Percentiles rank a stretch among this genome's conserved stretches.
Conservation (phyloP, 495 filamentous ascomycete genomes). For the Oleoguttula mirabilis region DNA sequence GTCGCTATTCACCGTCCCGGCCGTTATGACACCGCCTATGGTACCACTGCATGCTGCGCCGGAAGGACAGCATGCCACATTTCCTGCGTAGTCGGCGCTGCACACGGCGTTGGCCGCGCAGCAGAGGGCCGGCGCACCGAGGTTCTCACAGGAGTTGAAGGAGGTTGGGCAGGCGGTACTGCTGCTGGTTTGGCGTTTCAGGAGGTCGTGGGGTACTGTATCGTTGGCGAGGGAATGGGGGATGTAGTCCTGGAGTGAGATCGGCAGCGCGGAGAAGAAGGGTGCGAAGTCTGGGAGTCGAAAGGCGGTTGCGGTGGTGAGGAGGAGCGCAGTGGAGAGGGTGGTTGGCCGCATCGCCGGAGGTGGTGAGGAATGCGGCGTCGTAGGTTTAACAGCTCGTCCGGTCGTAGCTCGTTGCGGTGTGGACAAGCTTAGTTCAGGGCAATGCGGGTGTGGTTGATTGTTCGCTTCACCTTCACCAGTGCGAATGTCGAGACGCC, state of each 20-base stretch:
- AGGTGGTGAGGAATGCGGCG: too few relatives aligned
- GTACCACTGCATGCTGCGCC: slow-evolving; percentile 52
- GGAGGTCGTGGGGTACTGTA: background rate
- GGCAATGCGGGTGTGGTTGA: too few relatives aligned
- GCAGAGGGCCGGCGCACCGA: slow-evolving; percentile 43
- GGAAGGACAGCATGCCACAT: slow-evolving; percentile 55
- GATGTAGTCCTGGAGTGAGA: background rate
- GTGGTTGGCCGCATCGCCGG: too few relatives aligned
- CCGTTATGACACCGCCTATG: slow-evolving; percentile 28
- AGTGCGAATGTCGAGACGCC: too few relatives aligned
- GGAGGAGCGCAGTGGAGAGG: background rate
- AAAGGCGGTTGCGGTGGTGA: slow-evolving; percentile 4
- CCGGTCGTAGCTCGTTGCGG: too few relatives aligned
- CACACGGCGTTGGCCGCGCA: slow-evolving; percentile 44
- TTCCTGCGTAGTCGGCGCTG: slow-evolving; percentile 43
- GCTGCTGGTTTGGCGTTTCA: background rate
- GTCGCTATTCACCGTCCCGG: slow-evolving; percentile 12
- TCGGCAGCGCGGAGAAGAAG: slow-evolving; percentile 8
- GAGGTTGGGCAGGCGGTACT: slow-evolving; percentile 37
- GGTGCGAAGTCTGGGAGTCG: slow-evolving; percentile 4
- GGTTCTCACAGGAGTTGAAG: slow-evolving; percentile 40
- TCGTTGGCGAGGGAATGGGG: background rate
- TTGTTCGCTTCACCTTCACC: too few relatives aligned
- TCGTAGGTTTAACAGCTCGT: too few relatives aligned
- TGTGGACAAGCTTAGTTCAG: too few relatives aligned